Conservation (phyloP, 768 basidiomycete genomes). For the Suillus subluteus region DNA sequence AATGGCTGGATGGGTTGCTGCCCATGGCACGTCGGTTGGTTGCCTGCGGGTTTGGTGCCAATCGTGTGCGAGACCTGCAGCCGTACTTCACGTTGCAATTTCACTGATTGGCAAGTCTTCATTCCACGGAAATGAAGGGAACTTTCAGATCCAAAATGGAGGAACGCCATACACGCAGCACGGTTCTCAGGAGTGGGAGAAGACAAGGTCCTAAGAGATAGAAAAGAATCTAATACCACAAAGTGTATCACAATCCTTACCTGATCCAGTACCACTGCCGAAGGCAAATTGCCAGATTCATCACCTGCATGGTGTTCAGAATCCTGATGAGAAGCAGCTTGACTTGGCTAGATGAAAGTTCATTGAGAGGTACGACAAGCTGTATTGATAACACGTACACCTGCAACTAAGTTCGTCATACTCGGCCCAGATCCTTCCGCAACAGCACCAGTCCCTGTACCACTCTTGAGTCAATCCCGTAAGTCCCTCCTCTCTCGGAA, state of each 20-base stretch:
- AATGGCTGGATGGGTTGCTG: no score
- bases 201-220: not conserved
- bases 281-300: conserved; percentile 22
- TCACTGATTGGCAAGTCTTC: no score
- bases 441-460: not conserved
- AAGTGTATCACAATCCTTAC: conserved; percentile 8
- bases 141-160: no score
- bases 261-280: conserved; percentile 30
- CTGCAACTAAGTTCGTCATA: conserved; percentile 26
- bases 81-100: no score
- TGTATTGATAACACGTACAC: conserved; percentile 22
- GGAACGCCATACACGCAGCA: not conserved
- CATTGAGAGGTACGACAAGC: conserved; percentile 5
- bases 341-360: conserved; percentile 26
- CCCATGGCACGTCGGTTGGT: no score
- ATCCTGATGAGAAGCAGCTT: conserved; percentile 28
- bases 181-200: conserved; percentile 23
- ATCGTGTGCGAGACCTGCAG: no score
- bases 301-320: conserved; percentile 24
- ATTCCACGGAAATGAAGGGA: no score
- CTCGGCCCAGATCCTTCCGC: conserved; percentile 9
- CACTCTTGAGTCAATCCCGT: conserved; percentile 25
- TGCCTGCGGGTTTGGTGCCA: no score
- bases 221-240: not conserved
- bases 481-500: conserved; percentile 76